phyloP scores from a whole-genome alignment of 2,329 filamentous ascomycete species.

The Periconia digitata region DNA sequence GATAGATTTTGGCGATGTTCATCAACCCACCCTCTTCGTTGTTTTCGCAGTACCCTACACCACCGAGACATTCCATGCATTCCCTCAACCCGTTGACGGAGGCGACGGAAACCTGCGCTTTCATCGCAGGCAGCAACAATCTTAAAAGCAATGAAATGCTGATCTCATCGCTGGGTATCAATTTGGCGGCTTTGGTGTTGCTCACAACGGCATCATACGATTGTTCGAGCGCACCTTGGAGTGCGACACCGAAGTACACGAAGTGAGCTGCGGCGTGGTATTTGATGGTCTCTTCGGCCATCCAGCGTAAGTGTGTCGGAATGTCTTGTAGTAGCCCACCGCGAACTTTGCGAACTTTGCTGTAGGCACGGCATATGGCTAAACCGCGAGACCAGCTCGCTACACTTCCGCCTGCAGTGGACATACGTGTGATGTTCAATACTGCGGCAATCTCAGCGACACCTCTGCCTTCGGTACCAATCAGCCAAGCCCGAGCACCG shows the following conservation, averaged over 20 bases:
- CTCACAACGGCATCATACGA: constrained; percentile 25
- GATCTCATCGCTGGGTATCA: constrained; percentile 24
- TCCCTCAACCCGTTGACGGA: constrained; percentile 52
- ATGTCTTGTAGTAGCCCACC: constrained; percentile 53
- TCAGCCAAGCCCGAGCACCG: constrained; percentile 51
- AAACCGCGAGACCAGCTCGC: constrained; percentile 60
- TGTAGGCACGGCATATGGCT: constrained; percentile 60
- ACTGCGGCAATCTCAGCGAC: constrained; percentile 69
- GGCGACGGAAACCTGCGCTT: constrained; percentile 27
- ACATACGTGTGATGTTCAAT: constrained; percentile 66
- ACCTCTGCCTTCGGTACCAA: constrained; percentile 68
- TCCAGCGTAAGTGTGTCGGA: constrained; percentile 59
- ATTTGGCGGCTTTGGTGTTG: constrained; percentile 18
- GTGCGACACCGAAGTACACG: constrained; percentile 54
- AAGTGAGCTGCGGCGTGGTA: constrained; percentile 62
- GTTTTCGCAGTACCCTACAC: constrained; percentile 67
- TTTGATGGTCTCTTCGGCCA: constrained; percentile 58
- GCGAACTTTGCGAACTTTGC: constrained; percentile 57
- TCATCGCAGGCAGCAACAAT: constrained; percentile 30
- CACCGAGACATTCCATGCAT: constrained; percentile 66
- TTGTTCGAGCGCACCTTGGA: constrained; percentile 60
- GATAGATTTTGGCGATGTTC: constrained; percentile 67
- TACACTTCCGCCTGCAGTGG: constrained; percentile 57
- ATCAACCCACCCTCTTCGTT: constrained; percentile 58
- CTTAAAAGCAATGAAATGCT: constrained; percentile 17